Evolutionary conservation across 495 filamentous ascomycete species (phyloP).

Genomic region (Rostrohypoxylon terebratum): DNA sequence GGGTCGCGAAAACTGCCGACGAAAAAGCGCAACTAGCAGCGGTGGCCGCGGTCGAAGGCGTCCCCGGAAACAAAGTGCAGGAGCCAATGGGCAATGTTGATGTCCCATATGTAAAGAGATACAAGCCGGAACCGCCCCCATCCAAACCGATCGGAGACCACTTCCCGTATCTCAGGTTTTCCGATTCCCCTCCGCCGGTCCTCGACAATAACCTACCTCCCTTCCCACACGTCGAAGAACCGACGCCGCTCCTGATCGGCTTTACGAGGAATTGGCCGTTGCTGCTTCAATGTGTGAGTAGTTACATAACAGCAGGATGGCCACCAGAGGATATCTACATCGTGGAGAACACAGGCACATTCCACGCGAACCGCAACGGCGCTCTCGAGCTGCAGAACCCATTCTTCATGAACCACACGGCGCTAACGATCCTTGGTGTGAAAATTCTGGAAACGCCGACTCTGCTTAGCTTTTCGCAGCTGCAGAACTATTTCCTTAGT

Average conservation of each 20-base stretch:
- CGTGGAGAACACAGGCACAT: constrained; percentile 71
- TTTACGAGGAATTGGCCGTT: constrained; percentile 70
- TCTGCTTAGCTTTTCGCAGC: constrained; percentile 69
- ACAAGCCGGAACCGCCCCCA: constrained; percentile 43
- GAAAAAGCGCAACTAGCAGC: constrained; percentile 14
- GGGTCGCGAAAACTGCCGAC: constrained; percentile 14
- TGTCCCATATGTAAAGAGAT: constrained; percentile 42
- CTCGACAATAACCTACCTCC: constrained; percentile 56
- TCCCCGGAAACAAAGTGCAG: constrained; percentile 40
- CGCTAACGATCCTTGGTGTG: constrained; percentile 64
- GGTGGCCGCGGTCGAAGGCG: constrained; percentile 29
- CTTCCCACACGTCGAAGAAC: constrained; percentile 51
- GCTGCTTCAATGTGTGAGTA: constrained; percentile 67
- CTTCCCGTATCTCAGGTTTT: constrained; percentile 45
- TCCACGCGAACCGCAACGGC: constrained; percentile 62
- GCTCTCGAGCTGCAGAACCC: constrained; percentile 68
- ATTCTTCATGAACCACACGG: constrained; percentile 69
- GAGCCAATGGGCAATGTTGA: constrained; percentile 23
- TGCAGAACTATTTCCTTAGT: constrained; percentile 70
- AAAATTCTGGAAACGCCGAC: constrained; percentile 69
- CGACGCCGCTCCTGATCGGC: constrained; percentile 68
- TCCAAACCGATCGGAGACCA: constrained; percentile 45
- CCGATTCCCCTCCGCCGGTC: constrained; percentile 35
- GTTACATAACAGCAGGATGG: constrained; percentile 71
- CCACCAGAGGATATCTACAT: constrained; percentile 69